Evolutionary conservation across 257 asterid species (phyloP).

Genomic region (Nyctanthes arbortristis): DNA sequence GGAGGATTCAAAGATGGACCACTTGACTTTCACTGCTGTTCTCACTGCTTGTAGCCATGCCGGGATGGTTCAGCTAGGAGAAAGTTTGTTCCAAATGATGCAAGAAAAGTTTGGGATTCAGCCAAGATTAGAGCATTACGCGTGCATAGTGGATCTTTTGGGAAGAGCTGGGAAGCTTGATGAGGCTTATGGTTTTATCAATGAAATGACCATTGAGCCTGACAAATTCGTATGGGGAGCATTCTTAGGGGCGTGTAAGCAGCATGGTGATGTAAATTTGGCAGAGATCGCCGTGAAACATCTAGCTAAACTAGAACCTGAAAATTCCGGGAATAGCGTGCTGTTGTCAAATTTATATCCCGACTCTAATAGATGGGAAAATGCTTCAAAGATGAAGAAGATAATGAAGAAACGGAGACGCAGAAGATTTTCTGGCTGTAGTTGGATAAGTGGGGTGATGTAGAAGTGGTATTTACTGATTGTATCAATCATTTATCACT

Average conservation of each 20-base stretch:
- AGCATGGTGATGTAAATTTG: slow-evolving; percentile 43
- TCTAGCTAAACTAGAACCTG: slow-evolving; percentile 63
- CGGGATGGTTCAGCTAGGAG: slow-evolving; percentile 59
- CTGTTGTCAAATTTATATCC: slow-evolving; percentile 50
- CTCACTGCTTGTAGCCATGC: slow-evolving; percentile 68
- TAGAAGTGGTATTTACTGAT: slow-evolving; percentile 42
- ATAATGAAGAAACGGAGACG: slow-evolving; percentile 55
- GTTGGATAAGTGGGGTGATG: no score
- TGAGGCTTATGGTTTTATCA: slow-evolving; percentile 54
- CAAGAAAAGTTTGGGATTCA: slow-evolving; percentile 44
- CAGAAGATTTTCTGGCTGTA: slow-evolving; percentile 45
- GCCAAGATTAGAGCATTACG: slow-evolving; percentile 77
- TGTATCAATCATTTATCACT: no score
- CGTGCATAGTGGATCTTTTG: slow-evolving; percentile 68
- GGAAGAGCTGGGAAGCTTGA: slow-evolving; percentile 64
- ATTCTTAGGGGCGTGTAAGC: slow-evolving; percentile 69
- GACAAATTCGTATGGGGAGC: slow-evolving; percentile 79
- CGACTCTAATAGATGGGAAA: slow-evolving; percentile 51
- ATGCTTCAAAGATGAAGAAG: slow-evolving; percentile 46
- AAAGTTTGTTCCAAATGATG: slow-evolving; percentile 52
- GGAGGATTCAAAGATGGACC: slow-evolving; percentile 47
- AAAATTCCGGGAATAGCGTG: slow-evolving; percentile 54
- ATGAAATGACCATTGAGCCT: slow-evolving; percentile 53
- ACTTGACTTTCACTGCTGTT: slow-evolving; percentile 71
- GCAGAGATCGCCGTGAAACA: slow-evolving; percentile 63